phyloP scores from a whole-genome alignment of 306 rosid genomes.

The Hylodesmum podocarpum region DNA sequence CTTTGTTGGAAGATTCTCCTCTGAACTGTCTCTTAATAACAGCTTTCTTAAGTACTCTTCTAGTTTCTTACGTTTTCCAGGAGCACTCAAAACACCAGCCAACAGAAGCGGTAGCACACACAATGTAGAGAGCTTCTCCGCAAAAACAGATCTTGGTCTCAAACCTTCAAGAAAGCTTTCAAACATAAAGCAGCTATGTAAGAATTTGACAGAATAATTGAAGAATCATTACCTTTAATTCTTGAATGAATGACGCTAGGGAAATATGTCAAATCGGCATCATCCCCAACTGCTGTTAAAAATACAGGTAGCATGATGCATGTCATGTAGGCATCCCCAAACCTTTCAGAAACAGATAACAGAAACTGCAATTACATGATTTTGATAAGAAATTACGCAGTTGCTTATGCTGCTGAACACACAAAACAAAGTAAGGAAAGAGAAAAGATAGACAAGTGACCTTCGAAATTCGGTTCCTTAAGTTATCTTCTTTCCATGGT shows the following conservation, averaged over 20 bases:
- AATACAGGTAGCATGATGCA: constrained; percentile 88
- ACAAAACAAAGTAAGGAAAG: background rate
- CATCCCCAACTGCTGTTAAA: constrained; percentile 80
- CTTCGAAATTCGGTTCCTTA: constrained; percentile 77
- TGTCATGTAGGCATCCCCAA: constrained; percentile 80
- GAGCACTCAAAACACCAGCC: constrained; percentile 88
- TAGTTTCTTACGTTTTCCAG: constrained; percentile 55
- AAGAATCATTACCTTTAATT: constrained; percentile 59
- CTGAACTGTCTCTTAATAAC: constrained; percentile 52
- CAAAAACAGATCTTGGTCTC: constrained; percentile 65
- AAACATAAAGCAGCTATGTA: constrained; percentile 22
- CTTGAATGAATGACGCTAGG: constrained; percentile 64
- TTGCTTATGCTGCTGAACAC: constrained; percentile 17
- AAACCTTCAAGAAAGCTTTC: constrained; percentile 50
- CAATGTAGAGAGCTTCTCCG: constrained; percentile 67
- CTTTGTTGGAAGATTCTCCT: constrained; percentile 52
- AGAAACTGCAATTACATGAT: constrained; percentile 64
- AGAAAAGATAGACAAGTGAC: constrained; percentile 38
- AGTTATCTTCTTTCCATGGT: constrained; percentile 84
- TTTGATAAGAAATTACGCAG: constrained; percentile 31
- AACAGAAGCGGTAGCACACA: constrained; percentile 90
- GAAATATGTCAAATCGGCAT: constrained; percentile 68
- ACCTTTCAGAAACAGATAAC: constrained; percentile 73
- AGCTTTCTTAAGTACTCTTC: constrained; percentile 65
- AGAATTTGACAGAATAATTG: constrained; percentile 20